Evolutionary conservation across 768 basidiomycete genomes (phyloP).

Genomic region (Termitomyces sp.): DNA sequence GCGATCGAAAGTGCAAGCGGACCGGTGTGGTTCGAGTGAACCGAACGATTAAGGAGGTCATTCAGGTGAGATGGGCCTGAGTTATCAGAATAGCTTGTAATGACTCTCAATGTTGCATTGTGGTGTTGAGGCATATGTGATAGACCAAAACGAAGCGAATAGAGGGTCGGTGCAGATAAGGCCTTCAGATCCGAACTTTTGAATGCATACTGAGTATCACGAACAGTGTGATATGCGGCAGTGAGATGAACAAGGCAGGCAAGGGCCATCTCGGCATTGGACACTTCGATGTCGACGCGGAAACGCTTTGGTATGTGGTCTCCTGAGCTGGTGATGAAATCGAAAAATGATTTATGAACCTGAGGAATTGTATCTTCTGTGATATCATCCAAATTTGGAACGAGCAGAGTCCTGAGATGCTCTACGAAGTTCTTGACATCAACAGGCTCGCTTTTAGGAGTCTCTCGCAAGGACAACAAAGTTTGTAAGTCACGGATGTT

Average conservation of each 20-base stretch:
- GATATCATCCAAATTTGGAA: no score
- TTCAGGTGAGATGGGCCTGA: no score
- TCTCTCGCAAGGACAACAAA: no score
- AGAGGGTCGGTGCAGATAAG: not conserved
- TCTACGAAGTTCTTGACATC: no score
- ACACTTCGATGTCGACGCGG: no score
- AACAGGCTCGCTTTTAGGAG: no score
- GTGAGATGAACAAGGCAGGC: not conserved
- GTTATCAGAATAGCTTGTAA: not conserved
- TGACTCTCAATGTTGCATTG: not conserved
- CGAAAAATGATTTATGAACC: no score
- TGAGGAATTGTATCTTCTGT: no score
- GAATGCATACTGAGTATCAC: not conserved
- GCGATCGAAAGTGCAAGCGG: not conserved
- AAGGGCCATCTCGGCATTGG: not conserved
- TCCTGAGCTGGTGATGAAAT: not conserved
- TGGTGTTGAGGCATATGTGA: not conserved
- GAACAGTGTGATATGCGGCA: not conserved
- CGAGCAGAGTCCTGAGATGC: no score
- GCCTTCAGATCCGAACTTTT: not conserved
- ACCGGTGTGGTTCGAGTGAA: not conserved
- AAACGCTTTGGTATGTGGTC: not conserved
- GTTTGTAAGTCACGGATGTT: no score
- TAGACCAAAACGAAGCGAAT: not conserved
- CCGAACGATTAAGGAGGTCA: not conserved